Evolutionary conservation across 164 flowering plant genomes (phyloP).

Genomic region (Magnolia officinalis): DNA sequence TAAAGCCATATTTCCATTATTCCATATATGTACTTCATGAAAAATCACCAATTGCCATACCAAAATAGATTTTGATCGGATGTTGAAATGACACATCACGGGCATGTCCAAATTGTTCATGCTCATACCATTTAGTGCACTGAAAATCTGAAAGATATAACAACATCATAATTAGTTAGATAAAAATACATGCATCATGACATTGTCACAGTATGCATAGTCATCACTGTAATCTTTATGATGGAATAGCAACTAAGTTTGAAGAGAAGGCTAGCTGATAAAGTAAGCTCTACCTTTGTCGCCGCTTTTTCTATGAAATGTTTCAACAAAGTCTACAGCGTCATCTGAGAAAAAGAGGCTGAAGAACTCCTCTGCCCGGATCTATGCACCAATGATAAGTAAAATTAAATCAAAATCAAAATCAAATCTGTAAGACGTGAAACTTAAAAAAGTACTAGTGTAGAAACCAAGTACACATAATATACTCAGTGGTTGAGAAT

Average conservation of each 20-base stretch:
- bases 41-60: slow-evolving; percentile 29
- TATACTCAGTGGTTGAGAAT: background rate
- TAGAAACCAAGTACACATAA: background rate
- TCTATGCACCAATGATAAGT: slow-evolving; percentile 23
- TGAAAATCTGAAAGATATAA: slow-evolving; percentile 50
- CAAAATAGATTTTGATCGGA: slow-evolving; percentile 91
- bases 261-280: background rate
- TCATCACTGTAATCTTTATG: background rate
- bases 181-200: background rate
- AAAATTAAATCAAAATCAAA: too few relatives aligned
- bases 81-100: slow-evolving; percentile 87
- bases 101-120: slow-evolving; percentile 58
- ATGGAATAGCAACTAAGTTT: background rate
- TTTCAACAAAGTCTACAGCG: slow-evolving; percentile 52
- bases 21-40: background rate
- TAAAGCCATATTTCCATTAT: background rate
- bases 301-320: slow-evolving; percentile 74
- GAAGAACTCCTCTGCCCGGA: slow-evolving; percentile 76
- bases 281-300: slow-evolving; percentile 63
- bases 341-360: slow-evolving; percentile 64
- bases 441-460: background rate
- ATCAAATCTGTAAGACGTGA: background rate
- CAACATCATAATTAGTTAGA: background rate
- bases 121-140: slow-evolving; percentile 67
- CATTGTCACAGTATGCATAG: background rate